Percentiles rank a stretch among this genome's conserved stretches.
These are phyloP conservation scores for Clavariopsis aquatica DNA, from an alignment of 495 filamentous ascomycete species.

Conservation along the genomic window DNA sequence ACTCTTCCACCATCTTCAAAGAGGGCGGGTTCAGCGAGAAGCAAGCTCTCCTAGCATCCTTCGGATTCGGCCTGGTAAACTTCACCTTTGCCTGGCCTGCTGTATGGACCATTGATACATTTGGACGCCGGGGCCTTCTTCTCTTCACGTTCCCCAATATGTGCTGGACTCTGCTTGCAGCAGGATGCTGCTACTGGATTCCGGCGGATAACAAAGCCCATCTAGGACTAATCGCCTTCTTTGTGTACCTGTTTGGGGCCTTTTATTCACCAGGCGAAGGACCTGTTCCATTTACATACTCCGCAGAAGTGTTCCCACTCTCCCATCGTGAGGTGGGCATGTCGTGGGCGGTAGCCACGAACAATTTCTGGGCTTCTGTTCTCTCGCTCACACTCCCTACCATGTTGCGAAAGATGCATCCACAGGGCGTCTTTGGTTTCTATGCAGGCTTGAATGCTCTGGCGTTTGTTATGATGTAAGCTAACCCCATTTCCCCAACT, in stretches of 20 bases:
- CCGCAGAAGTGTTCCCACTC: conserved; percentile 75
- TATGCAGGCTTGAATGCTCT: conserved; percentile 59
- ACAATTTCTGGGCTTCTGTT: conserved; percentile 66
- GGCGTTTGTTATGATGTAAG: conserved; percentile 60
- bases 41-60: conserved; percentile 68
- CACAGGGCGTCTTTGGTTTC: conserved; percentile 48
- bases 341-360: conserved; percentile 70
- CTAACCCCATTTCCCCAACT: neutral
- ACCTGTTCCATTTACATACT: conserved; percentile 80
- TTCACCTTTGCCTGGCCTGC: conserved; percentile 84
- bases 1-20: conserved; percentile 72
- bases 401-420: conserved; percentile 49
- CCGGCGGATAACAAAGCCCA: conserved; percentile 54
- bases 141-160: conserved; percentile 86
- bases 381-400: conserved; percentile 66
- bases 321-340: conserved; percentile 72
- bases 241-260: conserved; percentile 69
- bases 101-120: conserved; percentile 83
- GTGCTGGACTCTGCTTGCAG: conserved; percentile 74
- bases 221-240: conserved; percentile 64
- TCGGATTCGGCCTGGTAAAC: conserved; percentile 79
- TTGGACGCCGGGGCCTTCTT: conserved; percentile 71
- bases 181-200: conserved; percentile 71
- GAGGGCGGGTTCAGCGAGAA: conserved; percentile 60
- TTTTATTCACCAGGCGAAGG: conserved; percentile 81